Evolutionary conservation across 495 filamentous ascomycete species (phyloP).

Genomic region (Hyphodiscus hymeniophilus): DNA sequence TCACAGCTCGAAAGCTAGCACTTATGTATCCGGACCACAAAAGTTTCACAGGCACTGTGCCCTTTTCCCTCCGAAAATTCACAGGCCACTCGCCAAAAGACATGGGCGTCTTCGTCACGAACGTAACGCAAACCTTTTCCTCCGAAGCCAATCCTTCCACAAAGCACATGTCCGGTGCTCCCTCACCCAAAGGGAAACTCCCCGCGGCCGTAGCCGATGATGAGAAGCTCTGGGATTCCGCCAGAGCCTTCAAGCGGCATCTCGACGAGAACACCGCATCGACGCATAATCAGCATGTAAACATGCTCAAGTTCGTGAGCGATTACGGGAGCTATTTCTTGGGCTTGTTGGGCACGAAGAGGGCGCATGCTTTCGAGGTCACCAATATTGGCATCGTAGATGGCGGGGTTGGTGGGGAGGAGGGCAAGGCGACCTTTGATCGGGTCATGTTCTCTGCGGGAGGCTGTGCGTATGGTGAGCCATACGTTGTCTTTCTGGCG

Average conservation of each 20-base stretch:
- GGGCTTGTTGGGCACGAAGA: neutral
- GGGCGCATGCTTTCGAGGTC: slow-evolving; percentile 4
- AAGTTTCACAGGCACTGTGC: neutral
- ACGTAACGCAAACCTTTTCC: neutral
- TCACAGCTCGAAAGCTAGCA: neutral
- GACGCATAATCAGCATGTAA: neutral
- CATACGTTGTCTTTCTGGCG: neutral
- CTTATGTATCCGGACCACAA: slow-evolving; percentile 4
- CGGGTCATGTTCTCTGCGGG: slow-evolving; percentile 1
- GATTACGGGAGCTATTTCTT: neutral
- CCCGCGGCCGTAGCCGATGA: neutral
- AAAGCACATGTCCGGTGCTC: neutral
- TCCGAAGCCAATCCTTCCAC: neutral
- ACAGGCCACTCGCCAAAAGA: neutral
- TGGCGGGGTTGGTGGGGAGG: neutral
- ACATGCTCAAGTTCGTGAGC: slow-evolving; percentile 1
- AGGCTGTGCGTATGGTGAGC: neutral
- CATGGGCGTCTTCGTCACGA: slow-evolving; percentile 1
- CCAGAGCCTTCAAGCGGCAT: neutral
- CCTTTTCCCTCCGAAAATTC: slow-evolving; percentile 3
- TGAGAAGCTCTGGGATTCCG: neutral
- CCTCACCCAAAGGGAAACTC: neutral
- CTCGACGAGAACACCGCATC: neutral
- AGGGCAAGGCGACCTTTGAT: neutral
- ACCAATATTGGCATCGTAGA: slow-evolving; percentile 5